Evolutionary conservation across 345 rosid genomes (phyloP), one percentile per base, ranked within the genome.

Genomic region (Eucalyptus sp.): DNA sequence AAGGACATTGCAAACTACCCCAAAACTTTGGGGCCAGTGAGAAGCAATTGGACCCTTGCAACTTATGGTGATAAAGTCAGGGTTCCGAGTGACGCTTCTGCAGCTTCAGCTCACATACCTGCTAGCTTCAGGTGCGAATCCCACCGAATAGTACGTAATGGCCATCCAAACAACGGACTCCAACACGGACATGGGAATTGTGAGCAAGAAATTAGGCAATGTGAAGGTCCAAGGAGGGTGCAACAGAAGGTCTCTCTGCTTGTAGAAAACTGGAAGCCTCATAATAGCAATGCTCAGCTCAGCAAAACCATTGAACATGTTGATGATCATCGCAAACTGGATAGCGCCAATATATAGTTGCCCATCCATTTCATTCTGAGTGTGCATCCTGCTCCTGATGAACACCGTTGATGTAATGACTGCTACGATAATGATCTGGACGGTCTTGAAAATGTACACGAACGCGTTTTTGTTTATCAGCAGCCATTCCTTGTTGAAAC

Each of bases 181-280:
- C 50, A 97, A 86, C 33, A 96, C 50, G 6, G 99, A 94, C 41
- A 94, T 92, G 4, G 99, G 99, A 58, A 98, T 86, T 51, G 92
- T 86, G 13, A 95, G 93, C 89, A 96, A 92, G 92, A 94, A 93
- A 22, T 94, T 94, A 8, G 99, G 97, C 25, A 98, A 89, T 9
- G 97, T 94, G 90, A 94, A 97, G 68, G 96, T 91, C 99, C 99
- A 98, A 4, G 95, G 89, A 29, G 99, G 99, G 50, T 98, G 95
- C 68, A 96, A 97, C 83, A 94, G 86, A 68, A 97, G 96, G 87
- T 97, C 99, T 62, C 99, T 93, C 88, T 97, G 99, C 95, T 97
- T 97, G 93, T 94, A 97, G 76, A 98, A 97, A 88, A 97, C 99
- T 4, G 98, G 97, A 90, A 98, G 97, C 88, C 99, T 94, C 27